phyloP scores from a whole-genome alignment of 768 basidiomycete species.

The Amanita pallidorosea region DNA sequence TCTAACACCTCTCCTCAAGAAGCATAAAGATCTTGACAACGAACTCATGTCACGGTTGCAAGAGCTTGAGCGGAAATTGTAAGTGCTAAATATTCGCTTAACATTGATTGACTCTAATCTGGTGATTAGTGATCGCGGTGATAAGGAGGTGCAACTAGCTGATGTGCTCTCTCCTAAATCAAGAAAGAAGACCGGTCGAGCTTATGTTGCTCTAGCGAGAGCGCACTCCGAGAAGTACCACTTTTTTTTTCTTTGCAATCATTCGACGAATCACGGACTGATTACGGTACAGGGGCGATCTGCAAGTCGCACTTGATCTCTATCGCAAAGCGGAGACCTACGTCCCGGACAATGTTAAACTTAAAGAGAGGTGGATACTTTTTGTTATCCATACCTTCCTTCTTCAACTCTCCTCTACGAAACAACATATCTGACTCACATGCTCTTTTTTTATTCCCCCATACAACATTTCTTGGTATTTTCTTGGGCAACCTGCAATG shows the following conservation, averaged over 20 bases:
- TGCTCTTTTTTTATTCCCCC: constrained; percentile 18
- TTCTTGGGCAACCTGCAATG: neutral
- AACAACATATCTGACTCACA: constrained; percentile 31
- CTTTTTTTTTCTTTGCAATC: neutral
- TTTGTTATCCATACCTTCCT: constrained; percentile 58
- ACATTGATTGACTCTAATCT: neutral
- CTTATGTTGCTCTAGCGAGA: constrained; percentile 76
- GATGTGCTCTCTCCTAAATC: constrained; percentile 62
- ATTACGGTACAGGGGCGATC: constrained; percentile 46
- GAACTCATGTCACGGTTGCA: constrained; percentile 53
- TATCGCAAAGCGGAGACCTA: constrained; percentile 76
- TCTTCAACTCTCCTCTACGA: constrained; percentile 35
- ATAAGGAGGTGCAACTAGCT: constrained; percentile 48
- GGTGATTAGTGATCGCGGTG: constrained; percentile 42
- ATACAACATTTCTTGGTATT: constrained; percentile 14
- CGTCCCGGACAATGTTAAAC: constrained; percentile 78
- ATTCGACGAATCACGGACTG: neutral
- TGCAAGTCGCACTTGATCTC: constrained; percentile 70
- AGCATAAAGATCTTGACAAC: constrained; percentile 58
- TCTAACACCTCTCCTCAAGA: constrained; percentile 51
- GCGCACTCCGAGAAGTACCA: constrained; percentile 72
- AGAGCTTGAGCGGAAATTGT: constrained; percentile 70
- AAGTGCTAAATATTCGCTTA: constrained; percentile 18
- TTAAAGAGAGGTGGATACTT: constrained; percentile 81
- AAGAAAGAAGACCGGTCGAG: constrained; percentile 73